Conservation (phyloP, 495 filamentous ascomycete genomes). For the Tetracladium setigerum region DNA sequence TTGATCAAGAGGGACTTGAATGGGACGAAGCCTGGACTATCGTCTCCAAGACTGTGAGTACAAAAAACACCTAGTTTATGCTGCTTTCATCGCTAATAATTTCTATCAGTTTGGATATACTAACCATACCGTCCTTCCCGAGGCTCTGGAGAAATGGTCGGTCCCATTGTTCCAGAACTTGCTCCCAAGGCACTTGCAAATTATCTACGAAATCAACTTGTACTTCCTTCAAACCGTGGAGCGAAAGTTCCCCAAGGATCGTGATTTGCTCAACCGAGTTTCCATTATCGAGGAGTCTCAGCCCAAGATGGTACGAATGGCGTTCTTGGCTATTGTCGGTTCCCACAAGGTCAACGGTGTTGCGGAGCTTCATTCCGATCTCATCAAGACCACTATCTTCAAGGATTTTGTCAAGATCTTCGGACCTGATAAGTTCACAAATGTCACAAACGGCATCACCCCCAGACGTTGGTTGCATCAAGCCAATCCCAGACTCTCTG, state of each 20-base stretch:
- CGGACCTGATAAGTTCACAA: conserved; percentile 94
- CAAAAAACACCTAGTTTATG: too few relatives aligned
- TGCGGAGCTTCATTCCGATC: conserved; percentile 91
- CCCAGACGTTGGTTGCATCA: conserved; percentile 95
- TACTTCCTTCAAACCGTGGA: conserved; percentile 88
- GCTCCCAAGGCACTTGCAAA: conserved; percentile 89
- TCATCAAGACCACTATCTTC: conserved; percentile 98
- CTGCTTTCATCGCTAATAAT: conserved; percentile 15
- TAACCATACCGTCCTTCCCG: conserved; percentile 95
- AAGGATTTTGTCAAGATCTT: conserved; percentile 95
- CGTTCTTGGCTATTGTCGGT: conserved; percentile 86
- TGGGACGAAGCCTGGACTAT: conserved; percentile 94
- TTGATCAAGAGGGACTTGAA: conserved; percentile 82
- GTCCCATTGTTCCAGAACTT: conserved; percentile 88
- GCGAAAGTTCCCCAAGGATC: conserved; percentile 79
- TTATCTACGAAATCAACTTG: conserved; percentile 98
- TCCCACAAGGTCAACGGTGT: conserved; percentile 99
- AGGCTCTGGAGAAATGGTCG: conserved; percentile 98
- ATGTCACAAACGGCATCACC: conserved; percentile 97
- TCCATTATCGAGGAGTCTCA: conserved; percentile 96
- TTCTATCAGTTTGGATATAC: conserved; percentile 74
- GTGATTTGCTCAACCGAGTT: conserved; percentile 74
- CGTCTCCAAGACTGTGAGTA: conserved; percentile 42
- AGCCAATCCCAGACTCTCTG: conserved; percentile 88
- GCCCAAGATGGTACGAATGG: conserved; percentile 98